Conservation (phyloP, 2,329 filamentous ascomycete genomes). For the Talaromyces piceae region DNA sequence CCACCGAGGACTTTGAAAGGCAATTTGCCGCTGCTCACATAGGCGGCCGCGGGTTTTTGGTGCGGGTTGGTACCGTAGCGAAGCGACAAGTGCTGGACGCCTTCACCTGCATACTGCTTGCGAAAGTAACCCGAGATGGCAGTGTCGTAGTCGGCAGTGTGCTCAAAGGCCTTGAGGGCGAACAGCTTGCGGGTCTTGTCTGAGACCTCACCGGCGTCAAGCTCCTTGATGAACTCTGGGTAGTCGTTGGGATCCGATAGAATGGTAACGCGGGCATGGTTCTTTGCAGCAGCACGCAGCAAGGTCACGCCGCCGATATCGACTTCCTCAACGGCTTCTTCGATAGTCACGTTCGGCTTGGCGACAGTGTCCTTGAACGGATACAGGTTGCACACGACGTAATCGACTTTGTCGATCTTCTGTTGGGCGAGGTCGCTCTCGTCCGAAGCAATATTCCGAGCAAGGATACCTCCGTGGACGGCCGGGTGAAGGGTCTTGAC, state of each 20-base stretch:
- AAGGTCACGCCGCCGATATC: slow-evolving; percentile 97
- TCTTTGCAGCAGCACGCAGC: slow-evolving; percentile 94
- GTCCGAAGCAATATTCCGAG: slow-evolving; percentile 87
- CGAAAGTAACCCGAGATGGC: slow-evolving; percentile 97
- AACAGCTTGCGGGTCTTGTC: slow-evolving; percentile 80
- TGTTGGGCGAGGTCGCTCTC: slow-evolving; percentile 94
- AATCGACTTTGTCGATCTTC: slow-evolving; percentile 92
- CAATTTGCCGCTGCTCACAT: slow-evolving; percentile 61
- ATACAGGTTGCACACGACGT: slow-evolving; percentile 96
- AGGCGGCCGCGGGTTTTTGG: slow-evolving; percentile 92
- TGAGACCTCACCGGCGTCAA: slow-evolving; percentile 76
- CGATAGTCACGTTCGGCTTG: slow-evolving; percentile 93
- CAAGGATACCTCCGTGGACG: slow-evolving; percentile 77
- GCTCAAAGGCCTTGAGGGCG: slow-evolving; percentile 95
- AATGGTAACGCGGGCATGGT: slow-evolving; percentile 91
- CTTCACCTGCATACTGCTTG: slow-evolving; percentile 85
- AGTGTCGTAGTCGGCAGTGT: slow-evolving; percentile 92
- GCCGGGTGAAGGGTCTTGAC: slow-evolving; percentile 97
- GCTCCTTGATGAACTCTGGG: slow-evolving; percentile 83
- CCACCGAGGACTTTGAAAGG: slow-evolving; percentile 94
- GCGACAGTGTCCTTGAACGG: slow-evolving; percentile 98
- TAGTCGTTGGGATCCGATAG: slow-evolving; percentile 93
- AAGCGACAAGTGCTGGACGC: slow-evolving; percentile 73
- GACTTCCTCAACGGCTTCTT: slow-evolving; percentile 96
- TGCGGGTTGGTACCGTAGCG: slow-evolving; percentile 97